These are phyloP conservation scores for Apiotrichum laibachii DNA, from an alignment of 1,284 basidiomycete genomes.

Conservation along the genomic window DNA sequence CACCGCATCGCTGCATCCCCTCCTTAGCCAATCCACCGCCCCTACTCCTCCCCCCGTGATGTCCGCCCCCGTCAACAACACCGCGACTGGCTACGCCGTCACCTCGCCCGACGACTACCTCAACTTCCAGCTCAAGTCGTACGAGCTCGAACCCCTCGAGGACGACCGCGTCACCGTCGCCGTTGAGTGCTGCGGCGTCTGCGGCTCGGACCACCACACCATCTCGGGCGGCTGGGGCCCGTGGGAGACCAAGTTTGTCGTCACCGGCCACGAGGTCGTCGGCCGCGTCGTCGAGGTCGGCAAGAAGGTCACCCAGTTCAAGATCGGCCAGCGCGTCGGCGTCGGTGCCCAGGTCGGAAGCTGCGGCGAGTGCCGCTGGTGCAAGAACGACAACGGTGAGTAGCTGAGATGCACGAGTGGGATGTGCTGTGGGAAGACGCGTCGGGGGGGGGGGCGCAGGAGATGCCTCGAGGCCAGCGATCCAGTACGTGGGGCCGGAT, in stretches of 20 bases:
- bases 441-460: neutral
- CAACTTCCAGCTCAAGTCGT: constrained; percentile 59
- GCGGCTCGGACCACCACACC: constrained; percentile 49
- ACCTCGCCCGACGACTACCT: constrained; percentile 45
- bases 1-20: neutral
- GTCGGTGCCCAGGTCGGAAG: constrained; percentile 55
- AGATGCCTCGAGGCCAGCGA: neutral
- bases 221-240: constrained; percentile 51
- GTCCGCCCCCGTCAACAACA: constrained; percentile 16
- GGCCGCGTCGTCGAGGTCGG: constrained; percentile 54
- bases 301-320: constrained; percentile 49
- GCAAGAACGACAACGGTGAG: constrained; percentile 50
- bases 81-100: constrained; percentile 43
- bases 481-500: too few species aligned
- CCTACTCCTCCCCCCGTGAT: neutral
- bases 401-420: neutral
- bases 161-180: constrained; percentile 66
- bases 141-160: constrained; percentile 66
- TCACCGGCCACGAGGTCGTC: constrained; percentile 55
- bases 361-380: constrained; percentile 48
- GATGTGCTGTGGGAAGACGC: neutral
- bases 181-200: constrained; percentile 60
- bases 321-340: constrained; percentile 53
- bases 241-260: constrained; percentile 44
- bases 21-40: neutral